Evolutionary conservation across 306 rosid species (phyloP), one percentile per base, ranked within the genome.

Genomic region (Cucurbita argyrosperma): DNA sequence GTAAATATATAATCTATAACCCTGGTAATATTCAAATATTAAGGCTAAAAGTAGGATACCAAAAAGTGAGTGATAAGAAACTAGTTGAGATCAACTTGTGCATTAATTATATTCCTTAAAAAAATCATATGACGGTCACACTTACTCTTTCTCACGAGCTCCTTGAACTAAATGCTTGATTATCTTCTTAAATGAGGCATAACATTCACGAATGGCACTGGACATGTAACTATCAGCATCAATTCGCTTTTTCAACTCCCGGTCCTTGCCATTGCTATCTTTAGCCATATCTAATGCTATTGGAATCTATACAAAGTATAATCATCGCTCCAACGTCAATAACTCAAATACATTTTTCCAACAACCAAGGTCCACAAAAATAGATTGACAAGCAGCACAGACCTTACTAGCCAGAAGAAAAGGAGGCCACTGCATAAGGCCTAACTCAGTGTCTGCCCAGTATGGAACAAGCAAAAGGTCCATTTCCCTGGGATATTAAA

Each of bases 371-470:
- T 77, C 60, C 18, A 52, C 23, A 78, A 64, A 66, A 7, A 37
- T 35, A 73, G 10, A 62, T 10, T 7, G 63, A 64, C 5, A 49
- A 35, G 37, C 18, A 26, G 80, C 76, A 79, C 76, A 78, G 80
- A 94, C 98, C 97, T 89, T 94, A 93, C 98, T 94, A 50, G 98
- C 98, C 76, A 94, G 98, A 69, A 94, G 85, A 88, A 94, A 94
- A 10, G 97, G 98, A 71, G 98, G 98, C 98, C 98, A 94, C 70
- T 89, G 98, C 71, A 82, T 86, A 74, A 90, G 85, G 65, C 85
- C 96, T 85, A 93, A 73, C 76, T 89, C 90, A 55, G 88, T 93
- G 83, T 94, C 96, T 23, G 97, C 98, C 94, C 97, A 90, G 76
- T 94, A 94, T 39, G 98, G 98, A 71, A 94, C 98, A 77, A 94